Percentiles rank a stretch among this genome's conserved stretches.
phyloP scores from a whole-genome alignment of 495 filamentous ascomycete species.

The Patellaria atrata region DNA sequence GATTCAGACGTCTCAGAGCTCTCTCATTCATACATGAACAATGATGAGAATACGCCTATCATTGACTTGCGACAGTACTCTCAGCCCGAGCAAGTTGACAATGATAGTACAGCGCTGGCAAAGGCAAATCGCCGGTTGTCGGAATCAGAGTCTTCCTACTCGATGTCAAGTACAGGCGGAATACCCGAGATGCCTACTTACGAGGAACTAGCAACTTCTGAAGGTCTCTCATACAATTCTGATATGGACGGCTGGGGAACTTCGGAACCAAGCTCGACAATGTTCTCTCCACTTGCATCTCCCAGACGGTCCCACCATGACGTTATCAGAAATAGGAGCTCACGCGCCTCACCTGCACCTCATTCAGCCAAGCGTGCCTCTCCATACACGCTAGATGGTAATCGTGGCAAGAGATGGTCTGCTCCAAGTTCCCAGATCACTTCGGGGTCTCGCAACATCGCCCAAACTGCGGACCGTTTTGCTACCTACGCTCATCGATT shows the following conservation, averaged over 20 bases:
- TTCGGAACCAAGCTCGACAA: constrained; percentile 16
- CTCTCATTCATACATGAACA: constrained; percentile 15
- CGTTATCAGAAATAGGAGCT: constrained; percentile 25
- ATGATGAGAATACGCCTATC: constrained; percentile 22
- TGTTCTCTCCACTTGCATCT: constrained; percentile 22
- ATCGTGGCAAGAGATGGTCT: constrained; percentile 56
- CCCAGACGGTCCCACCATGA: constrained; percentile 19
- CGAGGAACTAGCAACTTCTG: constrained; percentile 19
- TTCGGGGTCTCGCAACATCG: constrained; percentile 37
- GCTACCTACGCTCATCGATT: constrained; percentile 14
- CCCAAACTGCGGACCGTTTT: constrained; percentile 18
- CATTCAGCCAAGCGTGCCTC: constrained; percentile 46
- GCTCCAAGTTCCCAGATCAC: constrained; percentile 36
- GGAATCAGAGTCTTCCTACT: constrained; percentile 23
- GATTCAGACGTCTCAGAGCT: constrained; percentile 21
- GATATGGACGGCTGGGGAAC: constrained; percentile 21
- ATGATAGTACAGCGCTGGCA: constrained; percentile 11
- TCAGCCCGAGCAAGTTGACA: constrained; percentile 10
- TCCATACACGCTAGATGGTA: constrained; percentile 46
- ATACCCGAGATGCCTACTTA: constrained; percentile 20
- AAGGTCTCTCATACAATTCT: constrained; percentile 21
- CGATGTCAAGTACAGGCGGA: constrained; percentile 22
- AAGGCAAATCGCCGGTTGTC: constrained; percentile 13
- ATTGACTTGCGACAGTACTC: constrained; percentile 23
- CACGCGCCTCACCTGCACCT: constrained; percentile 50